A percentile compares a stretch with the other conserved stretches of the same genome.
These are phyloP conservation scores for Pouteria glomerata DNA, from an alignment of 148 eudicot genomes.

Conservation along the genomic window DNA sequence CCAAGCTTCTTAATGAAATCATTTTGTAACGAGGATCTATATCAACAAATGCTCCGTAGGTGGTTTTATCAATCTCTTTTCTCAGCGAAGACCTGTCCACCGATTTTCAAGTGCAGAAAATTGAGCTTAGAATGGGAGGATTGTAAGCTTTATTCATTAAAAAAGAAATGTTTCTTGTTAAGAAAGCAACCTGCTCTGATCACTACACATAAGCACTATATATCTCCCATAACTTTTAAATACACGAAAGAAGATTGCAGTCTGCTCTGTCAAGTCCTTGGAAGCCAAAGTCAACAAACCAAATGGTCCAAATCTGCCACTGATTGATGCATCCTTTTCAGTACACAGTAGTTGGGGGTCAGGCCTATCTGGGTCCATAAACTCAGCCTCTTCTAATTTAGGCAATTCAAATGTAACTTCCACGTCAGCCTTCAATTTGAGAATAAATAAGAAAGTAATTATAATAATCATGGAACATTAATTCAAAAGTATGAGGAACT, in stretches of 20 bases:
- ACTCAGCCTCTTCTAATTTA: conserved; percentile 14
- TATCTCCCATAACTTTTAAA: conserved; percentile 18
- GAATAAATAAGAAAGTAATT: too few species aligned
- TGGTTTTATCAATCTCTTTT: conserved; percentile 16
- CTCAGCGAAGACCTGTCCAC: conserved; percentile 17
- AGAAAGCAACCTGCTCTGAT: conserved; percentile 22
- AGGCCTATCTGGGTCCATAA: conserved; percentile 1
- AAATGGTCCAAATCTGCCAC: conserved; percentile 22
- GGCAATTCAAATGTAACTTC: conserved; percentile 19
- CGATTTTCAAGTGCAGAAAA: too few species aligned
- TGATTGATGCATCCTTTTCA: background rate
- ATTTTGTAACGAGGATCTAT: conserved; percentile 9
- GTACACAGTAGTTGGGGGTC: conserved; percentile 20
- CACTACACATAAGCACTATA: conserved; percentile 28
- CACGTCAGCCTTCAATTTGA: conserved; percentile 7
- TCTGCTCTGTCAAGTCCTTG: conserved; percentile 21
- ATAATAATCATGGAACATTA: too few species aligned
- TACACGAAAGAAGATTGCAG: conserved; percentile 28
- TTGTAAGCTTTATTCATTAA: too few species aligned
- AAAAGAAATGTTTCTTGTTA: too few species aligned
- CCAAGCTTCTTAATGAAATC: conserved; percentile 26
- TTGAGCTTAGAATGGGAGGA: too few species aligned
- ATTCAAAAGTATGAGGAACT: too few species aligned
- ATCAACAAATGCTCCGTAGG: conserved; percentile 25
- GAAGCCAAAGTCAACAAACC: conserved; percentile 29